Evolutionary conservation across 2,329 filamentous ascomycete genomes (phyloP).

Genomic region (Mycocentrospora acerina): DNA sequence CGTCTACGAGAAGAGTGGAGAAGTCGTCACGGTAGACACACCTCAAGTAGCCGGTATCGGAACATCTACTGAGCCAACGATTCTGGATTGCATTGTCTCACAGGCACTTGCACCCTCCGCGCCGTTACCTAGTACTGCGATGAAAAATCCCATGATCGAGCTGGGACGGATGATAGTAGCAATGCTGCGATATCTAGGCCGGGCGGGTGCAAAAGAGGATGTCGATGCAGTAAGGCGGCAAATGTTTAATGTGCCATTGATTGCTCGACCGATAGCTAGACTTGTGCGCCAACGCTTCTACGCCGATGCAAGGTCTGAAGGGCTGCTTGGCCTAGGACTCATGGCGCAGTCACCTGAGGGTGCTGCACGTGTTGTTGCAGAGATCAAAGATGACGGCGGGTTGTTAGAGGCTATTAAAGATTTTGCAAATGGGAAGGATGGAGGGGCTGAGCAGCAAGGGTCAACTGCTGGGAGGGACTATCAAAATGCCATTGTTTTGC

Average conservation of each 20-base stretch:
- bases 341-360: constrained; percentile 35
- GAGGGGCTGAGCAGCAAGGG: constrained; percentile 20
- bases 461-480: constrained; percentile 32
- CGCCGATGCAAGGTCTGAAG: constrained; percentile 39
- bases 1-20: constrained; percentile 22
- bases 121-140: constrained; percentile 38
- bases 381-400: constrained; percentile 28
- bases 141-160: constrained; percentile 43
- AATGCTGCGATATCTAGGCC: constrained; percentile 24
- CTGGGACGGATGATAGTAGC: constrained; percentile 17
- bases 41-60: constrained; percentile 14
- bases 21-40: constrained; percentile 11
- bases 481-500: constrained; percentile 39
- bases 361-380: constrained; percentile 28
- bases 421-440: constrained; percentile 30
- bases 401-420: constrained; percentile 38
- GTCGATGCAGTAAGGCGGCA: constrained; percentile 23
- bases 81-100: constrained; percentile 31
- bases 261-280: constrained; percentile 35
- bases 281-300: constrained; percentile 40
- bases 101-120: constrained; percentile 33
- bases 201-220: constrained; percentile 20
- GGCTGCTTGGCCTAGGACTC: constrained; percentile 37
- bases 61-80: constrained; percentile 19
- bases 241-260: constrained; percentile 29